phyloP scores from a whole-genome alignment of 2,329 filamentous ascomycete genomes.

The Exophiala alcalophila region DNA sequence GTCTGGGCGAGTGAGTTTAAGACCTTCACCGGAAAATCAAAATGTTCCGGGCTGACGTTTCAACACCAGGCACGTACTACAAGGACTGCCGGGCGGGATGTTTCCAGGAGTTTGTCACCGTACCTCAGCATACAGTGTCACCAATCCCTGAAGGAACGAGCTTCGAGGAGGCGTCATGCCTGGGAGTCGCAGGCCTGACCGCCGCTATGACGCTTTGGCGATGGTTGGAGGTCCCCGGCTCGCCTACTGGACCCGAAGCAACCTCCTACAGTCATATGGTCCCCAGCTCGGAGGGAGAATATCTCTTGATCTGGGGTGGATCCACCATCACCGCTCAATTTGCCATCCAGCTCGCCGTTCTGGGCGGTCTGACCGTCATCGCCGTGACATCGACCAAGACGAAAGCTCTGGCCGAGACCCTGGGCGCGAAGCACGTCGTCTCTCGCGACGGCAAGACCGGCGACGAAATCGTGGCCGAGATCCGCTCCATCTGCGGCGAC shows the following conservation, averaged over 20 bases:
- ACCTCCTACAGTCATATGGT: too few relatives aligned
- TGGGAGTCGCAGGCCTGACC: slow-evolving; percentile 44
- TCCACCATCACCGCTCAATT: slow-evolving; percentile 45
- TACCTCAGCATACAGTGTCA: slow-evolving; percentile 43
- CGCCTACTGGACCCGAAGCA: slow-evolving; percentile 23
- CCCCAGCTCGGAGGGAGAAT: slow-evolving; percentile 27
- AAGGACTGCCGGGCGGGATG: slow-evolving; percentile 43
- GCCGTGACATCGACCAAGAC: slow-evolving; percentile 38
- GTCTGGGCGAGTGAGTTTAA: slow-evolving; percentile 36
- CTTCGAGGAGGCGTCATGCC: slow-evolving; percentile 38
- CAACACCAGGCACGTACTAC: slow-evolving; percentile 40
- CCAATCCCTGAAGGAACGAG: slow-evolving; percentile 37
- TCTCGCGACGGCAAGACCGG: slow-evolving; percentile 36
- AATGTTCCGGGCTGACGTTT: slow-evolving; percentile 3
- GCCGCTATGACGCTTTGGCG: slow-evolving; percentile 44
- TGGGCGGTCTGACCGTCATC: slow-evolving; percentile 38
- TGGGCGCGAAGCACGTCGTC: slow-evolving; percentile 38
- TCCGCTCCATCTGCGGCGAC: slow-evolving; percentile 31
- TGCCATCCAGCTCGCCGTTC: slow-evolving; percentile 40
- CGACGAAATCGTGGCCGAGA: slow-evolving; percentile 36
- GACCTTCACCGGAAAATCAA: not conserved
- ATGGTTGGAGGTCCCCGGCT: slow-evolving; percentile 39
- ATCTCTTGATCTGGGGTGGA: slow-evolving; percentile 44
- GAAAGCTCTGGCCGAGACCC: slow-evolving; percentile 30
- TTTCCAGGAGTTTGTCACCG: slow-evolving; percentile 45